These are phyloP conservation scores for Antrodiella citrinella DNA, from an alignment of 768 basidiomycete genomes.

Conservation along the genomic window DNA sequence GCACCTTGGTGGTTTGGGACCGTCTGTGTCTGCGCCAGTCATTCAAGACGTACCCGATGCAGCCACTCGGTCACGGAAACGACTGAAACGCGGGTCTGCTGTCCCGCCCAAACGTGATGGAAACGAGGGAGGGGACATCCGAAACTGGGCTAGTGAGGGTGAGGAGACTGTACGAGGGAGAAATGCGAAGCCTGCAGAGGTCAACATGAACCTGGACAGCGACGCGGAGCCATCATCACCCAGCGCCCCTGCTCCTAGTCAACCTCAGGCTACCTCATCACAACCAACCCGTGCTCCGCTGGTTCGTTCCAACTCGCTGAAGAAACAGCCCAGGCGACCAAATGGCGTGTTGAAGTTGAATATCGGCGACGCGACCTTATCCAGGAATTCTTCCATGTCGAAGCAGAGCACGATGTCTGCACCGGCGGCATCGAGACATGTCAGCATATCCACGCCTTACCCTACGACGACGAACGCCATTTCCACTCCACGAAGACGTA, in stretches of 20 bases:
- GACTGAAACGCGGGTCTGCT: slow-evolving; percentile 14
- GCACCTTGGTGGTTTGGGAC: background rate
- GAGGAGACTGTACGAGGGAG: slow-evolving; percentile 2
- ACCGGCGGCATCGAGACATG: slow-evolving; percentile 4
- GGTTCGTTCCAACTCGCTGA: background rate
- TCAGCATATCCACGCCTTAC: background rate
- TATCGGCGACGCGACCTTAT: slow-evolving; percentile 13
- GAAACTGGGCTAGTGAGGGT: slow-evolving; percentile 20
- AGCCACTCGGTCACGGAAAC: slow-evolving; percentile 9
- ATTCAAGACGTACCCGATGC: background rate
- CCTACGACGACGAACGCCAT: no score
- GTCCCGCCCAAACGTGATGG: background rate
- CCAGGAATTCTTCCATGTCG: slow-evolving; percentile 21
- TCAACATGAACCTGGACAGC: background rate
- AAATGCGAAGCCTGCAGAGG: slow-evolving; percentile 3
- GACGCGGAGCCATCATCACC: slow-evolving; percentile 4
- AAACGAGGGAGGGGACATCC: slow-evolving; percentile 8
- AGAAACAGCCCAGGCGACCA: slow-evolving; percentile 5
- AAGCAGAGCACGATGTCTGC: slow-evolving; percentile 20
- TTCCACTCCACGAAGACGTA: no score
- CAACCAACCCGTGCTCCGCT: no score
- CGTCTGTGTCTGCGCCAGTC: background rate
- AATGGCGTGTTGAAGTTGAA: slow-evolving; percentile 2
- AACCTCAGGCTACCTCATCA: no score
- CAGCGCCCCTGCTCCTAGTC: background rate